Evolutionary conservation across 371 early-diverging fungal genomes (phyloP).

Genomic region (Mucor sp.): DNA sequence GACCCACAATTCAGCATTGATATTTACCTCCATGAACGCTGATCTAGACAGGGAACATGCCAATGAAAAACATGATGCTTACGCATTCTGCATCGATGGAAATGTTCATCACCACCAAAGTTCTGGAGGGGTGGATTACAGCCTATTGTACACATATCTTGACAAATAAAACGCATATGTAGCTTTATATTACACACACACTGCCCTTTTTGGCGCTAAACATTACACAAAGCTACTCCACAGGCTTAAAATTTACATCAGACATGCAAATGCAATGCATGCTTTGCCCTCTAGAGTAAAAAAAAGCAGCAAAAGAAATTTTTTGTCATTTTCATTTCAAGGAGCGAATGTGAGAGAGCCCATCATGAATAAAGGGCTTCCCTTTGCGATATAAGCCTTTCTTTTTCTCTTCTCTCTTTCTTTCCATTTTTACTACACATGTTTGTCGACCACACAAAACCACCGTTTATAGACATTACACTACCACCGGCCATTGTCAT

Average conservation of each 20-base stretch:
- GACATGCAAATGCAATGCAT: background rate
- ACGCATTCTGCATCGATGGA: too few relatives aligned
- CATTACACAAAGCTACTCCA: background rate
- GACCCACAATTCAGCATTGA: too few relatives aligned
- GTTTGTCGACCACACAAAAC: constrained; percentile 12
- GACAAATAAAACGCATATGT: too few relatives aligned
- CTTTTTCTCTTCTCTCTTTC: background rate
- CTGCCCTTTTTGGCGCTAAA: background rate
- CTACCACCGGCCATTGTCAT: constrained; percentile 28
- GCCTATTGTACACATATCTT: too few relatives aligned
- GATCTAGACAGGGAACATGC: too few relatives aligned
- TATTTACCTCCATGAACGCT: too few relatives aligned
- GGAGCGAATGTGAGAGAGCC: background rate
- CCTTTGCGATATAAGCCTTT: background rate
- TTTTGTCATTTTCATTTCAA: background rate
- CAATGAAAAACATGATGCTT: too few relatives aligned
- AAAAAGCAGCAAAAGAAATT: background rate
- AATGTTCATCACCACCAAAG: too few relatives aligned
- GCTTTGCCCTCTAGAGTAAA: background rate
- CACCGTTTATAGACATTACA: constrained; percentile 23
- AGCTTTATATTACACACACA: too few relatives aligned
- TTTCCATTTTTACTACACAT: background rate
- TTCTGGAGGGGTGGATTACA: too few relatives aligned
- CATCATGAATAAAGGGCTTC: background rate
- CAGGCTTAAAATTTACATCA: background rate